phyloP scores from a whole-genome alignment of 202 grass and related monocot genomes.

The Cymbopogon flexuosus region DNA sequence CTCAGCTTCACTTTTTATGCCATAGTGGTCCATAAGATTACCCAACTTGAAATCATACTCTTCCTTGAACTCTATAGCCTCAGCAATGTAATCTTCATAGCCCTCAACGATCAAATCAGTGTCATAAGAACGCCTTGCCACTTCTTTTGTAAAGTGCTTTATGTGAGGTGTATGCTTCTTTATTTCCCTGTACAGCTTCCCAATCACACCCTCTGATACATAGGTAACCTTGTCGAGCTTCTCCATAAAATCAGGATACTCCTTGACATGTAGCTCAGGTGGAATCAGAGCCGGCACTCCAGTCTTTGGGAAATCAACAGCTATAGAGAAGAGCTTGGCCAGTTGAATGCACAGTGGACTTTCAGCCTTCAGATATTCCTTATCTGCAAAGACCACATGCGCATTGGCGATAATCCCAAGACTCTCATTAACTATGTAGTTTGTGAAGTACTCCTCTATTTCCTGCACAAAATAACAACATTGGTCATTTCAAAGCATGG shows the following conservation, averaged over 20 bases:
- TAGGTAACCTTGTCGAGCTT: conserved; percentile 64
- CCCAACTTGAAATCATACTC: conserved; percentile 87
- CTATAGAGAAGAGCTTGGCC: conserved; percentile 71
- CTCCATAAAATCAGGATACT: conserved; percentile 98
- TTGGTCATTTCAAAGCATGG: background rate
- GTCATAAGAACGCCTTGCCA: conserved; percentile 62
- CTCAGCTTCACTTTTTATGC: conserved; percentile 88
- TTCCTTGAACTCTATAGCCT: conserved; percentile 61
- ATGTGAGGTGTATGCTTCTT: conserved; percentile 52
- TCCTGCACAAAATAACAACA: conserved; percentile 49
- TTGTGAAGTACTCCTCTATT: conserved; percentile 69
- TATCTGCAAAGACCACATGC: conserved; percentile 75
- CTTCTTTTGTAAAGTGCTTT: conserved; percentile 55
- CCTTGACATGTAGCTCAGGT: conserved; percentile 45
- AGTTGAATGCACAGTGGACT: conserved; percentile 49
- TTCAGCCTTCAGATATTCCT: conserved; percentile 41
- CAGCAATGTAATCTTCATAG: conserved; percentile 50
- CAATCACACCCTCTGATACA: conserved; percentile 56
- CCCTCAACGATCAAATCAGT: conserved; percentile 68
- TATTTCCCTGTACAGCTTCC: conserved; percentile 77
- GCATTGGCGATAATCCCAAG: conserved; percentile 81
- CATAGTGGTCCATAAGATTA: conserved; percentile 88
- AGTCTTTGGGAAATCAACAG: conserved; percentile 93
- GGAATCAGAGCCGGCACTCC: conserved; percentile 70
- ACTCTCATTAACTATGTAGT: conserved; percentile 93